Evolutionary conservation across 768 basidiomycete species (phyloP).

Genomic region (Boletus fagicola): DNA sequence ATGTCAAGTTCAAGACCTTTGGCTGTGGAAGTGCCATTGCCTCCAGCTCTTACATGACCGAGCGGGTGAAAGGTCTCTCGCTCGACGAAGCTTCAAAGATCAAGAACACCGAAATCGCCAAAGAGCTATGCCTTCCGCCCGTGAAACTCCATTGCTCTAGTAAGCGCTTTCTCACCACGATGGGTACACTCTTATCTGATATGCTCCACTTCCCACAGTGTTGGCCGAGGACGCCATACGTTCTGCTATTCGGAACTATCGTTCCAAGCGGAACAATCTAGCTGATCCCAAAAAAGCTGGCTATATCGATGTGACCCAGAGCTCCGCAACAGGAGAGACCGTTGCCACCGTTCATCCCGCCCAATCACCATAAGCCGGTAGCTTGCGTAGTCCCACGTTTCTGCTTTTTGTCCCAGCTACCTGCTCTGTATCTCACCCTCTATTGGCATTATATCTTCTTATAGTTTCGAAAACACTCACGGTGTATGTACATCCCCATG

Average conservation of each 20-base stretch:
- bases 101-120: conserved; percentile 99
- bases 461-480: conserved; percentile 13
- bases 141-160: conserved; percentile 96
- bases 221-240: conserved; percentile 98
- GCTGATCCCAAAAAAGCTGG: conserved; percentile 54
- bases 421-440: conserved; percentile 1
- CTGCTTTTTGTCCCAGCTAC: neutral
- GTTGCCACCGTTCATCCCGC: conserved; percentile 50
- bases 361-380: conserved; percentile 22
- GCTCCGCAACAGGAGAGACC: conserved; percentile 51
- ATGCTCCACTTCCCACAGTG: conserved; percentile 50
- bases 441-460: conserved; percentile 20
- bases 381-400: neutral
- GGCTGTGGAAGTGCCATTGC: conserved; percentile 99
- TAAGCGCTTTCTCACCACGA: conserved; percentile 38
- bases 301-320: conserved; percentile 70
- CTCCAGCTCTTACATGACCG: conserved; percentile 97
- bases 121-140: conserved; percentile 91
- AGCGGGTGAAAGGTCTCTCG: conserved; percentile 92
- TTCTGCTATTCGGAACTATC: conserved; percentile 96
- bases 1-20: conserved; percentile 99
- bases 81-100: conserved; percentile 94
- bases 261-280: conserved; percentile 67
- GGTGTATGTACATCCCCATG: conserved; percentile 16
- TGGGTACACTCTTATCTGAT: conserved; percentile 24